phyloP scores from a whole-genome alignment of 306 rosid species.

The Canavalia gladiata region DNA sequence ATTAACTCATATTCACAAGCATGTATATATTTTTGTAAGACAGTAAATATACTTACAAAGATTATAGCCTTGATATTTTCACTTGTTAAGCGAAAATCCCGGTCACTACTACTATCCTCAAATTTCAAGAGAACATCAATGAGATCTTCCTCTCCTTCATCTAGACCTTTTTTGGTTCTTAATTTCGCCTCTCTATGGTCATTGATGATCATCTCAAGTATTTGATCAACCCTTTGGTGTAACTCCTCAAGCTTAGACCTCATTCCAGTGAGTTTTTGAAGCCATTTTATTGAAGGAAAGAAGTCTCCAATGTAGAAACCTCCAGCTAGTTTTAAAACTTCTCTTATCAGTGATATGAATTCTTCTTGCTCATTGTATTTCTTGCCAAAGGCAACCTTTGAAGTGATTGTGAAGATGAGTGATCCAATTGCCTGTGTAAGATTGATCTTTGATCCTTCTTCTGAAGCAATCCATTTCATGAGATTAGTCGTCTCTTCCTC shows the following conservation, averaged over 20 bases:
- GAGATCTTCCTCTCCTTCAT: conserved; percentile 7
- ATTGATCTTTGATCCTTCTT: conserved; percentile 27
- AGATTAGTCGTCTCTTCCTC: conserved; percentile 24
- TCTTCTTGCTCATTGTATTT: conserved; percentile 4
- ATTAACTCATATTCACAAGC: too few relatives aligned
- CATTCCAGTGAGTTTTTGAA: conserved; percentile 20
- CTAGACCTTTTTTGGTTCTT: not conserved
- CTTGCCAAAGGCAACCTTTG: conserved; percentile 41
- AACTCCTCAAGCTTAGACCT: conserved; percentile 35
- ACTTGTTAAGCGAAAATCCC: not conserved
- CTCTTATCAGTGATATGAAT: conserved; percentile 5
- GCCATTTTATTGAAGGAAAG: conserved; percentile 39
- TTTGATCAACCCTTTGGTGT: not conserved
- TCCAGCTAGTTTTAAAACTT: not conserved
- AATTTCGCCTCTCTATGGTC: conserved; percentile 9
- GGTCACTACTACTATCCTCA: not conserved
- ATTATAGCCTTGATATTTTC: conserved; percentile 32
- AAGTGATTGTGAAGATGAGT: not conserved
- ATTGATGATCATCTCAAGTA: conserved; percentile 34
- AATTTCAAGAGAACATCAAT: conserved; percentile 34
- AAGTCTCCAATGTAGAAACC: conserved; percentile 44
- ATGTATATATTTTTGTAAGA: not conserved
- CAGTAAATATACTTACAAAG: not conserved
- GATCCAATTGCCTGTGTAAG: conserved; percentile 14
- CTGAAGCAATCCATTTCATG: not conserved